Conservation (phyloP, 1,139 yeast genomes). For the Yamadazyma trypodendri region DNA sequence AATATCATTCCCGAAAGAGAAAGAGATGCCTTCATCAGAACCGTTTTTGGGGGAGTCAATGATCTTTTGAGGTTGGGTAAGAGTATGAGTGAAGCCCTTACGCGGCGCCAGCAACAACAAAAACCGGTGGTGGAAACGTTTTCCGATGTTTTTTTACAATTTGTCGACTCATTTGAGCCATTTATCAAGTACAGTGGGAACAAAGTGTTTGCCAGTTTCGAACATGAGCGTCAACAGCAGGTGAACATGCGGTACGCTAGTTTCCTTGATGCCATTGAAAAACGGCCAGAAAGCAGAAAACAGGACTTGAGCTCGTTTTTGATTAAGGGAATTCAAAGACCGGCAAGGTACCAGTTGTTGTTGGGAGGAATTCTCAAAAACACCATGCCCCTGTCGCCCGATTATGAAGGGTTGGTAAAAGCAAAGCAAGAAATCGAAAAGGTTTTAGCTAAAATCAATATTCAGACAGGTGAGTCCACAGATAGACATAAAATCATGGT, state of each 20-base stretch:
- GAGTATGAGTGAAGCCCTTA: conserved; percentile 82
- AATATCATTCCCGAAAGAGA: conserved; percentile 87
- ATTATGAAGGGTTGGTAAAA: conserved; percentile 64
- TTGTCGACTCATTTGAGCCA: conserved; percentile 85
- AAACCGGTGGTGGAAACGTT: conserved; percentile 78
- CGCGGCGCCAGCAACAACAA: conserved; percentile 83
- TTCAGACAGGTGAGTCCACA: conserved; percentile 91
- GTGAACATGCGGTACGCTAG: conserved; percentile 87
- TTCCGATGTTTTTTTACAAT: conserved; percentile 85
- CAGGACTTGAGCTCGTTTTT: conserved; percentile 90
- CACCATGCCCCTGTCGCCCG: conserved; percentile 74
- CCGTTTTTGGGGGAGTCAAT: conserved; percentile 87
- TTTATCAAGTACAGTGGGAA: conserved; percentile 94
- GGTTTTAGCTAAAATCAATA: conserved; percentile 76
- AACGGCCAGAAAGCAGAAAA: conserved; percentile 84
- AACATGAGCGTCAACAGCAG: conserved; percentile 91
- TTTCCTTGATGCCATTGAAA: conserved; percentile 88
- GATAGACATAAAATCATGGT: conserved; percentile 90
- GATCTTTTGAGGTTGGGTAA: conserved; percentile 85
- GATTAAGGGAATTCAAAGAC: conserved; percentile 93
- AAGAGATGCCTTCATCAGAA: conserved; percentile 84
- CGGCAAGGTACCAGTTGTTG: conserved; percentile 89
- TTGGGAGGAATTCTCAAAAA: conserved; percentile 80
- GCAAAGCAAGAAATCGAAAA: conserved; percentile 78
- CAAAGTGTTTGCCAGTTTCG: conserved; percentile 92